Conservation (phyloP, 352 stramenopile species). For the Albugo candida region DNA sequence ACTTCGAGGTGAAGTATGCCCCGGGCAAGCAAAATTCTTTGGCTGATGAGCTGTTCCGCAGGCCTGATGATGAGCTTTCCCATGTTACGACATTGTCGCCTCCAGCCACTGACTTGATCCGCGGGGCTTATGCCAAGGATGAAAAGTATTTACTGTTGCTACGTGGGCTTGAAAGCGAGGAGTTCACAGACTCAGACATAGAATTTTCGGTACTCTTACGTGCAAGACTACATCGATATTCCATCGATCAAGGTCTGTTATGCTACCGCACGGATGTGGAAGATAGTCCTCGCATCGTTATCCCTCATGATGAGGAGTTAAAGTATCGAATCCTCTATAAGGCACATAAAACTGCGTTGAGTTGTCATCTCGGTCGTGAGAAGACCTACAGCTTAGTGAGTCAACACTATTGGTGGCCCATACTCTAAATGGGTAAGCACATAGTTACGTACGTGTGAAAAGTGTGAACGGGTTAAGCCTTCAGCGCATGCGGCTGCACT, state of each 20-base stretch:
- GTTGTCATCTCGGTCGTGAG: background rate
- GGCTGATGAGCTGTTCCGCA: slow-evolving; percentile 8
- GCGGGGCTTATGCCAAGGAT: background rate
- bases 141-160: background rate
- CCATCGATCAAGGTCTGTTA: no score
- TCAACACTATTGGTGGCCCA: slow-evolving; percentile 2
- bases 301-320: background rate
- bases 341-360: background rate
- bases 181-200: background rate
- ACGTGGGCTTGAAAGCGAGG: background rate
- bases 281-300: no score
- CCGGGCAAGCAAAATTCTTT: slow-evolving; percentile 9
- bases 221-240: no score
- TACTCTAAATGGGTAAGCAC: background rate
- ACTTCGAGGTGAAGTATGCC: slow-evolving; percentile 12
- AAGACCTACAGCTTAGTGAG: background rate
- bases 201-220: background rate
- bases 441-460: background rate
- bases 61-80: slow-evolving; percentile 1
- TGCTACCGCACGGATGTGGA: no score
- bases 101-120: background rate
- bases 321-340: background rate
- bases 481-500: background rate
- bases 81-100: background rate
- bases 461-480: background rate